Base-by-base conservation (phyloP, 345 rosid genomes). In the Gossypium sturtianum region DNA sequence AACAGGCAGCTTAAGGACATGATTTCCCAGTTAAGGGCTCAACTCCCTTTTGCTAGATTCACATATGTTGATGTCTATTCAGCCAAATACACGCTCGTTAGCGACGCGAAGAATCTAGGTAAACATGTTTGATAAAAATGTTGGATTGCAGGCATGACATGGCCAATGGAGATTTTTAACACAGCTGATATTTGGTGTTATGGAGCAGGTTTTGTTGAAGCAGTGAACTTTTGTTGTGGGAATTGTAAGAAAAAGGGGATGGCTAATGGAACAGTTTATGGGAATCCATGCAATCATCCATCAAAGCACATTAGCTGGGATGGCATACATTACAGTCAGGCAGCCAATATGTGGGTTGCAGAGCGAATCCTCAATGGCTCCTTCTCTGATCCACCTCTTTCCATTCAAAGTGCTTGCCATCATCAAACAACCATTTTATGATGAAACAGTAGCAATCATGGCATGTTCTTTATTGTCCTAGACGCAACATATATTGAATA, bases 21-120 rank as follows among this genome's bases (percentile, higher is more conserved):
- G 74, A 56, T 91, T 15, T 76, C 75, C 38, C 48, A 79, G 78
- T 74, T 88, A 0, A 86, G 84, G 64, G 53, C 72, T 8, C 83
- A 84, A 80, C 86, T 88, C 25, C 82, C 83, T 41, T 63, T 58
- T 63, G 85, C 93, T 41, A 80, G 77, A 52, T 77, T 89, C 73
- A 86, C 91, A 7, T 88, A 91, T 69, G 87, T 90, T 67, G 91
- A 93, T 80, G 80, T 91, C 43, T 93, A 86, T 66, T 80, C 94
- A 2, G 93, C 80, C 45, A 93, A 91, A 83, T 83, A 84, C 70
- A 71, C 82, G 20, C 75, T 93, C 29, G 80, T 89, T 66, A 71
- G 77, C 76, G 49, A 76, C 34, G 89, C 94, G 23, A 83, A 80
- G 77, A 80, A 20, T 53, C 82, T 75, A 66, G 98, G 98, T 88